These are phyloP conservation scores for Aspergillus fumigatus DNA, from an alignment of 2,329 filamentous ascomycete genomes.

Conservation along the genomic window DNA sequence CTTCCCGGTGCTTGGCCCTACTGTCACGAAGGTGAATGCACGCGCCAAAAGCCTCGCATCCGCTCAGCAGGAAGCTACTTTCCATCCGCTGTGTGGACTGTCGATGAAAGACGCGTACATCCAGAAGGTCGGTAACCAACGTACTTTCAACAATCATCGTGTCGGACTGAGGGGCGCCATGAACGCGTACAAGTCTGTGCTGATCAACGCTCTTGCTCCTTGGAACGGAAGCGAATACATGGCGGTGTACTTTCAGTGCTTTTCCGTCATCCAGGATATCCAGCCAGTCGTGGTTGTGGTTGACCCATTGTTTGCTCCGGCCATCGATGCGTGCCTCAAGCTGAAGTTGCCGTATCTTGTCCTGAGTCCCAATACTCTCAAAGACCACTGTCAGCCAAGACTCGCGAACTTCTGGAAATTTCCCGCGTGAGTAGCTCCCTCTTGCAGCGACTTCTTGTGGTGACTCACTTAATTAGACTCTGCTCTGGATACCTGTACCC, in stretches of 20 bases:
- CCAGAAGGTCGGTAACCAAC: background rate
- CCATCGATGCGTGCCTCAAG: constrained; percentile 36
- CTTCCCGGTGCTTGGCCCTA: constrained; percentile 27
- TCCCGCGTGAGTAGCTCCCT: constrained; percentile 10
- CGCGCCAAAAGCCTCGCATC: constrained; percentile 5
- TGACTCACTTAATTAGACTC: constrained; percentile 21
- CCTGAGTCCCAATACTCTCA: constrained; percentile 42
- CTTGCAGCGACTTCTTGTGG: background rate
- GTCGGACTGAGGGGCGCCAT: constrained; percentile 27
- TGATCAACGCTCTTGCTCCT: constrained; percentile 11
- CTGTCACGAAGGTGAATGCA: constrained; percentile 18
- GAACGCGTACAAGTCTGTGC: constrained; percentile 15
- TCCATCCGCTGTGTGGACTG: constrained; percentile 22
- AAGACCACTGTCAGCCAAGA: constrained; percentile 38
- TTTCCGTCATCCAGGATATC: constrained; percentile 30
- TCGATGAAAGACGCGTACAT: constrained; percentile 17
- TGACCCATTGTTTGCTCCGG: constrained; percentile 39
- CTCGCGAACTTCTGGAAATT: constrained; percentile 24
- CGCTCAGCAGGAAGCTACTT: constrained; percentile 9
- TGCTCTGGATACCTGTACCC: constrained; percentile 42
- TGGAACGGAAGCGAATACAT: constrained; percentile 37
- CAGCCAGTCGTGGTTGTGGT: constrained; percentile 35
- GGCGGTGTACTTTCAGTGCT: constrained; percentile 30
- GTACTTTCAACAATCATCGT: constrained; percentile 8
- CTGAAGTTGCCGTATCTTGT: constrained; percentile 29